These are phyloP conservation scores for Extremus antarcticus DNA, from an alignment of 495 filamentous ascomycete species.

Conservation along the genomic window DNA sequence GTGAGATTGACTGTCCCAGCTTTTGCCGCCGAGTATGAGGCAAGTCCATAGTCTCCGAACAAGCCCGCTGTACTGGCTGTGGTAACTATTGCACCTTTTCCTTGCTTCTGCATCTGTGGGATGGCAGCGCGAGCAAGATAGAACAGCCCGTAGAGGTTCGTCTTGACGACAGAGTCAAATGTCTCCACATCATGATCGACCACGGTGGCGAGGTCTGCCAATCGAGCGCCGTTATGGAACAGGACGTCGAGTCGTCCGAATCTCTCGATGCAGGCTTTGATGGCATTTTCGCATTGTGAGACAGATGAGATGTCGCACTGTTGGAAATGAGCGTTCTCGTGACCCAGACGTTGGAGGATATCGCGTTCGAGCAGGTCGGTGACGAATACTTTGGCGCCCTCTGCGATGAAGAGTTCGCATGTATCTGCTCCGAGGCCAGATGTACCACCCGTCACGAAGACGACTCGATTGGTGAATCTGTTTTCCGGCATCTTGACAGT, in stretches of 20 bases:
- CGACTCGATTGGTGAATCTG: background rate
- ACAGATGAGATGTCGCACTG: background rate
- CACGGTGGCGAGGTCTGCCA: background rate
- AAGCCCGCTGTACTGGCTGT: background rate
- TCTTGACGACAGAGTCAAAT: background rate
- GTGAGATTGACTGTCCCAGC: background rate
- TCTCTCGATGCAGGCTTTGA: background rate
- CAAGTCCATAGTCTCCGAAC: background rate
- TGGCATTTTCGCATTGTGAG: background rate
- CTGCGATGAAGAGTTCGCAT: background rate
- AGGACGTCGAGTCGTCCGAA: slow-evolving; percentile 1
- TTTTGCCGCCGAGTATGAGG: background rate
- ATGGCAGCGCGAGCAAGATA: slow-evolving; percentile 2
- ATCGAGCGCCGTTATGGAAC: background rate
- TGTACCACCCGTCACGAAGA: slow-evolving; percentile 1
- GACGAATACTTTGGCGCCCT: slow-evolving; percentile 1
- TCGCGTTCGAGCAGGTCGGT: background rate
- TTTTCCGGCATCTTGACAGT: too few species aligned
- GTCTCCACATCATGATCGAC: background rate
- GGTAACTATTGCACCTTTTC: background rate
- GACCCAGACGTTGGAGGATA: background rate
- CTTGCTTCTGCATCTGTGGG: slow-evolving; percentile 1
- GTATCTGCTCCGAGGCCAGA: background rate
- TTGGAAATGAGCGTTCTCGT: background rate
- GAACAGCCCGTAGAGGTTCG: background rate